Conservation (phyloP, 441 rosid genomes). For the Adansonia grandidieri region DNA sequence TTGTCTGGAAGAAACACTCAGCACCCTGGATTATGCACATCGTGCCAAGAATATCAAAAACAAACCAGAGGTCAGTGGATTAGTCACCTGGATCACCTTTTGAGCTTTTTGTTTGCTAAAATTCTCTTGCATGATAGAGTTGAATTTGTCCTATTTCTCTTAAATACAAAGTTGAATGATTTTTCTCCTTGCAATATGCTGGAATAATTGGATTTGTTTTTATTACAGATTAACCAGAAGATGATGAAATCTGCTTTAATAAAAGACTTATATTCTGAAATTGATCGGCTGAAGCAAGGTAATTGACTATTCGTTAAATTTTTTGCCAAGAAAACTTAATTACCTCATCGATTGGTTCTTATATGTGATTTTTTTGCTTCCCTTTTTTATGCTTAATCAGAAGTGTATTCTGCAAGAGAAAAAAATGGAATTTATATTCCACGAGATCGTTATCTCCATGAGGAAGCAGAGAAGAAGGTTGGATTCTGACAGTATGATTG, state of each 20-base stretch:
- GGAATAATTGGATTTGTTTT: constrained; percentile 29
- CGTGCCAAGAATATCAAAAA: constrained; percentile 98
- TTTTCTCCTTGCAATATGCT: constrained; percentile 29
- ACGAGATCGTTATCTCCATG: constrained; percentile 86
- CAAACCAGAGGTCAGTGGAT: constrained; percentile 80
- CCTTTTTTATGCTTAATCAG: constrained; percentile 41
- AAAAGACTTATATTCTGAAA: constrained; percentile 88
- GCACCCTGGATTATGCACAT: constrained; percentile 96
- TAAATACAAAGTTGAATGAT: constrained; percentile 16
- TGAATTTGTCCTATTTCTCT: constrained; percentile 13
- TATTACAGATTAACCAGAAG: constrained; percentile 90
- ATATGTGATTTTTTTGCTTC: constrained; percentile 1
- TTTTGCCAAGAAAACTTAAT: constrained; percentile 1
- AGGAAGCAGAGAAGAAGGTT: constrained; percentile 98
- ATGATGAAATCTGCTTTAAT: constrained; percentile 98
- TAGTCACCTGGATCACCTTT: constrained; percentile 12
- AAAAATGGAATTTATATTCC: constrained; percentile 98
- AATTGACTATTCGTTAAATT: constrained; percentile 28
- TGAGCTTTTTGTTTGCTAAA: constrained; percentile 14
- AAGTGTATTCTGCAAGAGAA: constrained; percentile 98
- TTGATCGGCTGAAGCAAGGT: constrained; percentile 96
- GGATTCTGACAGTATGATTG: constrained; percentile 23
- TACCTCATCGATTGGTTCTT: background rate
- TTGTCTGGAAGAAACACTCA: constrained; percentile 96
- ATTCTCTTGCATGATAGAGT: background rate